Evolutionary conservation across 331 rosid species (phyloP).

Genomic region (Quercus lobata): DNA sequence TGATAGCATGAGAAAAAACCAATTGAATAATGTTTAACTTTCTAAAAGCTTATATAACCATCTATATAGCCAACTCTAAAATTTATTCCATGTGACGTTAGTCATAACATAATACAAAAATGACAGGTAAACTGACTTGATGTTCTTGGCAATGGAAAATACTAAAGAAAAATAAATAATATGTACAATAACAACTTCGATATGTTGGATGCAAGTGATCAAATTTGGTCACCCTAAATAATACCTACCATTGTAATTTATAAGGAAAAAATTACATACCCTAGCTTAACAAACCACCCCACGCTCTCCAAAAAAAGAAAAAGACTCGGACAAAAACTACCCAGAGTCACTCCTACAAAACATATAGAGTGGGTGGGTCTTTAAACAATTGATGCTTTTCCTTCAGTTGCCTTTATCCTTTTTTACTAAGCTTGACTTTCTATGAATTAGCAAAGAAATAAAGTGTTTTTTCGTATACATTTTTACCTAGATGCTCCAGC

Average conservation of each 20-base stretch:
- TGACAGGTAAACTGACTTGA: neutral
- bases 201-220: constrained; percentile 6
- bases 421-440: neutral
- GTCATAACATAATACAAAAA: no score
- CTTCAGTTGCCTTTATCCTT: no score
- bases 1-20: no score
- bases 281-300: neutral
- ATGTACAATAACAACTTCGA: constrained; percentile 17
- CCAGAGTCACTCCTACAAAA: constrained; percentile 52
- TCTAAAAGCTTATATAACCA: no score
- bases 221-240: constrained; percentile 7
- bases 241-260: constrained; percentile 6
- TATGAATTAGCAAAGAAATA: neutral
- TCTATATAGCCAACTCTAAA: no score
- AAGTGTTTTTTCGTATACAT: neutral
- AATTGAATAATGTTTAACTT: no score
- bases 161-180: neutral
- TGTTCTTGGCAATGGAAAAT: neutral
- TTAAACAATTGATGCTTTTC: no score
- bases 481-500: neutral
- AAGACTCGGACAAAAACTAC: neutral
- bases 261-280: constrained; percentile 24
- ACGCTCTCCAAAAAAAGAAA: no score
- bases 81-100: no score
- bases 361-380: neutral